Percentiles rank a stretch among this genome's conserved stretches.
phyloP scores from a whole-genome alignment of 306 rosid species.

The Trifolium pratense region DNA sequence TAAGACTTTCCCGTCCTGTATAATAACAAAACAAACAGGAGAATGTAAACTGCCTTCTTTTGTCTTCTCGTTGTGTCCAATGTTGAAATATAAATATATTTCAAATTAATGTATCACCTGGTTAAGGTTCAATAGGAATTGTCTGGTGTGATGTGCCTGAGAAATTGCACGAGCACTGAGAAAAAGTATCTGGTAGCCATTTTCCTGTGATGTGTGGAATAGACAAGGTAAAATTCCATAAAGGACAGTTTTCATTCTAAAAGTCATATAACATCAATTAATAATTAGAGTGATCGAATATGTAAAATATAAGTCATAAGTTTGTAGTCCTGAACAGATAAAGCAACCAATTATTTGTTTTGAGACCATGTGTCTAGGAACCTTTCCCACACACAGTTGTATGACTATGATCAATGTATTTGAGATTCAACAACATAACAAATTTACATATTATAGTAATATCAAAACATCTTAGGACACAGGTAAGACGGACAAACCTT shows the following conservation, averaged over 20 bases:
- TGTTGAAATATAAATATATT: slow-evolving; percentile 40
- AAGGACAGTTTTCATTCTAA: slow-evolving; percentile 32
- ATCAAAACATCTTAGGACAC: slow-evolving; percentile 30
- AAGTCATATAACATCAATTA: slow-evolving; percentile 27
- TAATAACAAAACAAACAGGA: slow-evolving; percentile 37
- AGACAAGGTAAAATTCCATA: slow-evolving; percentile 32
- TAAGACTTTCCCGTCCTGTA: slow-evolving; percentile 89
- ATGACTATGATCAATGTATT: slow-evolving; percentile 21
- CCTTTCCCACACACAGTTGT: slow-evolving; percentile 4
- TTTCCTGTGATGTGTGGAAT: slow-evolving; percentile 62
- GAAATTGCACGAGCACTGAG: slow-evolving; percentile 98
- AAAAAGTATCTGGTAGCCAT: slow-evolving; percentile 91
- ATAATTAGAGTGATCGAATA: not conserved
- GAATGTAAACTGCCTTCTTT: slow-evolving; percentile 41
- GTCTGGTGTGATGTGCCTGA: slow-evolving; percentile 85
- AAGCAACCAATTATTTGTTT: slow-evolving; percentile 21
- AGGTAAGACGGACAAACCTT: slow-evolving; percentile 61
- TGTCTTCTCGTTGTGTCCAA: slow-evolving; percentile 38
- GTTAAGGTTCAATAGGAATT: slow-evolving; percentile 84
- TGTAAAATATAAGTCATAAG: slow-evolving; percentile 7
- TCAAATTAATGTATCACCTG: slow-evolving; percentile 64
- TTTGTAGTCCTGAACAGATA: slow-evolving; percentile 39
- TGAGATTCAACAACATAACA: slow-evolving; percentile 21
- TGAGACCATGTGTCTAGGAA: slow-evolving; percentile 33
- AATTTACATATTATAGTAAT: not conserved